Base-by-base conservation (phyloP, 2,329 filamentous ascomycete species). In the Dothideomycetes sp. region DNA sequence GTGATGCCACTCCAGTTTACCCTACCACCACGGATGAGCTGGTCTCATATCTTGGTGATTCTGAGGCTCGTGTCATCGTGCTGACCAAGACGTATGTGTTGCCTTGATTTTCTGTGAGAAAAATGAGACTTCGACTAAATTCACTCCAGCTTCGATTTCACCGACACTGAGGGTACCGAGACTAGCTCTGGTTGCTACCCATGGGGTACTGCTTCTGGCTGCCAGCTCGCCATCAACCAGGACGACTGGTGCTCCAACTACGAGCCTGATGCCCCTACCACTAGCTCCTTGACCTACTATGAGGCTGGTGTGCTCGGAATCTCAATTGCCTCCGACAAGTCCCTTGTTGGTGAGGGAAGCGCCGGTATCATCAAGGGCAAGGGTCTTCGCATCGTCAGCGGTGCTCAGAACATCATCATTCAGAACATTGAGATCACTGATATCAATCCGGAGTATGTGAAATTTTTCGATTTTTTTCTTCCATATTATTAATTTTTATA, bases 141-240 rank as follows among this genome's bases (percentile, higher is more conserved):
- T 8, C 24, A 29, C 8, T n/a, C 8, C 24, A 29, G 24, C 5
- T 42, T 69, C 10, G 49, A 57, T 36, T 57, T 57, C 34, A 51
- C 47, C 2, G 54, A 51, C 4, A 50, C 48, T n/a, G 46, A 46
- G 27, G 47, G 46, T 35, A 48, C 36, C 47, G 61, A 59, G 7
- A 70, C 60, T 22, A 65, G 53, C 34, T 66, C 62, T n/a, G 74
- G 74, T 27, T 79, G 76, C 50, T 66, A 72, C 16, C 73, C 74
- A 19, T 75, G 68, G 51, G 47, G 44, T 10, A 75, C 69, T 60
- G 72, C 69, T 22, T 70, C 69, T 18, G 66, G 54, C 11, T 76
- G 76, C 58, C 75, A 80, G 62, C 49, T 68, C 27, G 70, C 75
- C 44, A 75, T 78, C 53, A 71, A 76, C 63, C 62, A 73, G 61